phyloP scores from a whole-genome alignment of 1,284 basidiomycete species.

The Polyporus tsugae region DNA sequence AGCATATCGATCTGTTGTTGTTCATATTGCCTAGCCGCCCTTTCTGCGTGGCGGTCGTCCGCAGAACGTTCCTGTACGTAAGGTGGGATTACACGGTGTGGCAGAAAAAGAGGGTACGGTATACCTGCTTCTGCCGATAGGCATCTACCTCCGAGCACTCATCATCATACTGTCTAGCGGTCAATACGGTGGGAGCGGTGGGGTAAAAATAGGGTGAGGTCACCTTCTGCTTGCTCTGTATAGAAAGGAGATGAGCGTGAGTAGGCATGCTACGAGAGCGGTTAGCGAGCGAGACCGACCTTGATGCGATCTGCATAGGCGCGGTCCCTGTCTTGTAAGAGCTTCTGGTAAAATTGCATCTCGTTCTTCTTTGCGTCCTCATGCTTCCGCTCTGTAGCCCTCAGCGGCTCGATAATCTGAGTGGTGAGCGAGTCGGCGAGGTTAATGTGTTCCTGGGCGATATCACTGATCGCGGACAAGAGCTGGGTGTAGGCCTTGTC shows the following conservation, averaged over 20 bases:
- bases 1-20: slow-evolving; percentile 80
- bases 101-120: background rate
- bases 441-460: slow-evolving; percentile 73
- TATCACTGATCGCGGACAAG: slow-evolving; percentile 63
- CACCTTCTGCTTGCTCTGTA: slow-evolving; percentile 79
- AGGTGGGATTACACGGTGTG: slow-evolving; percentile 18
- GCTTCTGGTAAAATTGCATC: slow-evolving; percentile 73
- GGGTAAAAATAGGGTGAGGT: slow-evolving; percentile 1
- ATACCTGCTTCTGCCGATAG: slow-evolving; percentile 80
- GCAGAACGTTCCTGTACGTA: slow-evolving; percentile 62
- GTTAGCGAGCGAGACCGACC: slow-evolving; percentile 46
- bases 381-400: slow-evolving; percentile 63
- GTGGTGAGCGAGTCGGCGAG: slow-evolving; percentile 68
- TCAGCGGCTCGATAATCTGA: slow-evolving; percentile 73
- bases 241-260: slow-evolving; percentile 9
- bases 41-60: slow-evolving; percentile 80
- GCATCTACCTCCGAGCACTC: slow-evolving; percentile 76
- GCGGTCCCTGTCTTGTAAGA: slow-evolving; percentile 74
- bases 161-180: slow-evolving; percentile 69
- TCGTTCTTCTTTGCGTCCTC: slow-evolving; percentile 79
- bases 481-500: slow-evolving; percentile 72
- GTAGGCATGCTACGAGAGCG: slow-evolving; percentile 7
- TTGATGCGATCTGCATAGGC: slow-evolving; percentile 73
- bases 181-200: slow-evolving; percentile 19
- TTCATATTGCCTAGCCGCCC: slow-evolving; percentile 75